Evolutionary conservation across 1,284 basidiomycete genomes (phyloP), one percentile per base, ranked within the genome.

Genomic region (Mycena sp.): DNA sequence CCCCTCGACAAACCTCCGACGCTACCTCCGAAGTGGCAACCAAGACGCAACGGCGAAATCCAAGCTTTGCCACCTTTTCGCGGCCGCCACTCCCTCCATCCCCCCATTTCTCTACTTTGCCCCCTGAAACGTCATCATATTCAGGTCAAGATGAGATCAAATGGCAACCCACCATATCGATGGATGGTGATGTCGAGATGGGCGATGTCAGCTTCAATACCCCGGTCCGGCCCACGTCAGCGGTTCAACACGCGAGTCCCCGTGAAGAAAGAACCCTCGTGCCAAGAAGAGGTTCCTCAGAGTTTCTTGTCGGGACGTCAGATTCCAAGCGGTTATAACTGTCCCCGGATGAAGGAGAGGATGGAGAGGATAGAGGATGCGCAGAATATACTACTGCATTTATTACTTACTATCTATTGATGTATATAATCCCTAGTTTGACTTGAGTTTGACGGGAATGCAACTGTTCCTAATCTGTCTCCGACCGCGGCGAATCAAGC

Each of bases 51-150:
- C 29, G 54, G 16, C 62, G 52, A 23, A 53, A 55, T 37, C 43
- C 56, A 17, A 64, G 49, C 29, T 64, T 64, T 25, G 61, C 67
- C 3, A 68, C 64, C 25, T 68, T 68, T 56, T 68, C 67, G 11
- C 57, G 64, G 9, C 67, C 67, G 10, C 67, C 67, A 17, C 58
- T 53, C 19, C 49, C 43, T 3, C n/a, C 57, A 19, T 61, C 59
- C 12, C 45, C 45, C 17, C 44, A 26, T 44, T n/a, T n/a, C n/a
- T n/a, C n/a, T n/a, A n/a, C n/a, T n/a, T 16, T 21, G 30, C 25
- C 44, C 16, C 23, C 50, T 1, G 30, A 38, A 43, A 2, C 49
- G 50, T 57, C 58, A 51, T 52, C 23, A 40, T 45, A 32, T 45
- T 17, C 29, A 6, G 41, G 37, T 41, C 28, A 59, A 23, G 57